phyloP scores from a whole-genome alignment of 768 basidiomycete genomes.

The Sarcodon aspratus region DNA sequence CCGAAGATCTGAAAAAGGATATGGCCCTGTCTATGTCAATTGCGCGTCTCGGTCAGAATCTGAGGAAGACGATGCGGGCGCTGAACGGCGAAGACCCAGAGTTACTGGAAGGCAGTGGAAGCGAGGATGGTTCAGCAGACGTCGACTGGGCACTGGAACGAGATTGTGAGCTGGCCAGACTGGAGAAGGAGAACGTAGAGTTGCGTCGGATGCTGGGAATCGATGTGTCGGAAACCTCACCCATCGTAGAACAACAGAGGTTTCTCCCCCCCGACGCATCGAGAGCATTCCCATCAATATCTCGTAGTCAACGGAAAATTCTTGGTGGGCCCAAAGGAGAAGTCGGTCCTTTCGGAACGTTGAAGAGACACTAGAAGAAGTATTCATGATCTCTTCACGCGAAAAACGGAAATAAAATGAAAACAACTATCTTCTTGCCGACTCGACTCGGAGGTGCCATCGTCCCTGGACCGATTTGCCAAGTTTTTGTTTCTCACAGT shows the following conservation, averaged over 20 bases:
- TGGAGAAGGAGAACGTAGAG: constrained; percentile 82
- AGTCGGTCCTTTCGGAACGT: constrained; percentile 32
- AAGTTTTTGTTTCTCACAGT: too few species aligned
- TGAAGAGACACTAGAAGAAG: too few species aligned
- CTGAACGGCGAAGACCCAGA: constrained; percentile 53
- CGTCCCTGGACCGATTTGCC: too few species aligned
- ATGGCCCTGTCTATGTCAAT: constrained; percentile 61
- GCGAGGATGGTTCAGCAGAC: constrained; percentile 13
- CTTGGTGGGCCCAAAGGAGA: constrained; percentile 23
- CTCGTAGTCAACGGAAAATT: constrained; percentile 3
- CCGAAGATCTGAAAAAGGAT: constrained; percentile 44
- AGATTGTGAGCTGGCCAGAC: constrained; percentile 79
- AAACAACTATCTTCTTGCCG: too few species aligned
- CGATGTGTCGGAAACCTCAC: constrained; percentile 10
- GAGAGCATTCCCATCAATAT: constrained; percentile 3
- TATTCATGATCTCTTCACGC: too few species aligned
- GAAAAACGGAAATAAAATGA: too few species aligned
- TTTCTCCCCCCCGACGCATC: not conserved
- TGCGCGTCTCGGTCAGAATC: constrained; percentile 52
- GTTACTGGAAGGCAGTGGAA: not conserved
- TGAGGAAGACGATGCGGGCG: constrained; percentile 61
- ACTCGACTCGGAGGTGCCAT: too few species aligned
- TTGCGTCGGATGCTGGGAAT: constrained; percentile 55
- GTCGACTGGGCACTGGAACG: constrained; percentile 79
- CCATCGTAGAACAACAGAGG: constrained; percentile 4